phyloP scores from a whole-genome alignment of 768 basidiomycete species.

The Hygrophoropsis aurantiaca region DNA sequence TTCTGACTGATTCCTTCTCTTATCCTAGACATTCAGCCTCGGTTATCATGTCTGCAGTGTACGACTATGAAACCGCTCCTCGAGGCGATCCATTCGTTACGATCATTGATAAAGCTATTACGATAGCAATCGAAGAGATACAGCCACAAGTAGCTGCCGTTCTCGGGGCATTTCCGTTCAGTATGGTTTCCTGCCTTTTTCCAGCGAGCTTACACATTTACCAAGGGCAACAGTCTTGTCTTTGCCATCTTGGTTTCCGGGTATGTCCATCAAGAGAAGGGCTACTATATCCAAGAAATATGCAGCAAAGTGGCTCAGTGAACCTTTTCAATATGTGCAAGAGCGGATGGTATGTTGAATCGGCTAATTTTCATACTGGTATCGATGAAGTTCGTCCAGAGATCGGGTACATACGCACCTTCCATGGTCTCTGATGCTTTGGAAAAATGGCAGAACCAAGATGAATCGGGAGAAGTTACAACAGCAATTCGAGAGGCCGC shows the following conservation, averaged over 20 bases:
- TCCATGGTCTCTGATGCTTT: background rate
- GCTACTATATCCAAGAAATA: background rate
- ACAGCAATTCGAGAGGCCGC: background rate
- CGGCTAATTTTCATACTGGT: background rate
- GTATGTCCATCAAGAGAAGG: conserved; percentile 4
- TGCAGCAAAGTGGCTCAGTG: background rate
- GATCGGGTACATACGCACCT: background rate
- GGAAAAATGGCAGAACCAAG: background rate
- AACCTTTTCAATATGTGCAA: conserved; percentile 4
- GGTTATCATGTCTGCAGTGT: too few species aligned
- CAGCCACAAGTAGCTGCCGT: too few species aligned
- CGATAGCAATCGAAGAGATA: too few species aligned
- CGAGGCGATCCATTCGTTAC: too few species aligned
- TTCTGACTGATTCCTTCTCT: too few species aligned
- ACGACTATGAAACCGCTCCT: too few species aligned
- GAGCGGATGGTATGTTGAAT: conserved; percentile 1
- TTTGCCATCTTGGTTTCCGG: conserved; percentile 13
- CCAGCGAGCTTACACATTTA: too few species aligned
- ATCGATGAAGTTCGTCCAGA: conserved; percentile 6
- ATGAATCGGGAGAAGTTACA: background rate
- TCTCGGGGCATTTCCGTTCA: too few species aligned
- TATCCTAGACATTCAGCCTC: too few species aligned
- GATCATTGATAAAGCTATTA: too few species aligned
- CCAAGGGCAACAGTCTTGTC: conserved; percentile 4
- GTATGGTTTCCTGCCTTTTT: too few species aligned